These are phyloP conservation scores for Eucommia ulmoides DNA, from an alignment of 257 asterid genomes.

Conservation along the genomic window DNA sequence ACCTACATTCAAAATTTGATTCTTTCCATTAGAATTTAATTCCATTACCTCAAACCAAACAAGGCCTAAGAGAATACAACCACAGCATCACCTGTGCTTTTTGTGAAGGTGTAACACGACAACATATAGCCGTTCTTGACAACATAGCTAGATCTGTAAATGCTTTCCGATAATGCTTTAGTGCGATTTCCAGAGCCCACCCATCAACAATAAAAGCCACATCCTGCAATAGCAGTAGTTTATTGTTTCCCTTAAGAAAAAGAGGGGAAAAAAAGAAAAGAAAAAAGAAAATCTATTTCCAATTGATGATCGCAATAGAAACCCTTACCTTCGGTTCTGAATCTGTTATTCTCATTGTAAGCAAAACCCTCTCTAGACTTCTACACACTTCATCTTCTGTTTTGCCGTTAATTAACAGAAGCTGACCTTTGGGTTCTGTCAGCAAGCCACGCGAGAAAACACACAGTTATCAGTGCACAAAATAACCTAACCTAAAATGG, in stretches of 20 bases:
- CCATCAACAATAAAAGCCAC: slow-evolving; percentile 97
- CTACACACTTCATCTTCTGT: slow-evolving; percentile 84
- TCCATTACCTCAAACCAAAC: no score
- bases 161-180: slow-evolving; percentile 73
- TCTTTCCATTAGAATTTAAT: no score
- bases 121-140: slow-evolving; percentile 92
- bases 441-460: slow-evolving; percentile 15
- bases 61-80: no score
- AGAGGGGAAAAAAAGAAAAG: background rate
- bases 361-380: slow-evolving; percentile 90
- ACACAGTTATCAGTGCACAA: background rate
- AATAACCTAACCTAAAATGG: no score
- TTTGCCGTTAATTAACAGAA: slow-evolving; percentile 81
- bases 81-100: slow-evolving; percentile 85
- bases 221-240: slow-evolving; percentile 41
- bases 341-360: slow-evolving; percentile 83
- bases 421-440: slow-evolving; percentile 98
- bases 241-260: background rate
- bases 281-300: background rate
- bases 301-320: background rate
- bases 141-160: slow-evolving; percentile 90
- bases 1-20: no score
- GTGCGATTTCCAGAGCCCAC: slow-evolving; percentile 99
- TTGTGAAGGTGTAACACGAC: slow-evolving; percentile 99
- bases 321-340: slow-evolving; percentile 75